These are phyloP conservation scores for Macadamia integrifolia DNA, from an alignment of 164 flowering plant genomes.

Conservation along the genomic window DNA sequence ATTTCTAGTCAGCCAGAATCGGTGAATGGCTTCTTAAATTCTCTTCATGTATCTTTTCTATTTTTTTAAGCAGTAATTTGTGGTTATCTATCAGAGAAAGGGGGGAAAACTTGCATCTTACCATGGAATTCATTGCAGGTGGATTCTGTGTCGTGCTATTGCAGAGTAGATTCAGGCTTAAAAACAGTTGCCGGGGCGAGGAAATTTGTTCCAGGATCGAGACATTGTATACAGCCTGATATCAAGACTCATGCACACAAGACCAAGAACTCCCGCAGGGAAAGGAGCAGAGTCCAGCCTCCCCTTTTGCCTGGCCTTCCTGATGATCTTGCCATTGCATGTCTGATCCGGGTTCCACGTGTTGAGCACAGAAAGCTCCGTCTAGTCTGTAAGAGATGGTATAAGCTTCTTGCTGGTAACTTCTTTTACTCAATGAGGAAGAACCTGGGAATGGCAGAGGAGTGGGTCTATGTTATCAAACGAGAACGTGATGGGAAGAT, in stretches of 20 bases:
- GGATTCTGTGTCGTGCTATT: slow-evolving; percentile 82
- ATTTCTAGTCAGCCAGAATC: too few species aligned
- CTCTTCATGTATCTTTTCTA: too few species aligned
- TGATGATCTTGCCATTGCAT: slow-evolving; percentile 95
- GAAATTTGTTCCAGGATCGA: slow-evolving; percentile 84
- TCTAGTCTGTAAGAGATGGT: slow-evolving; percentile 93
- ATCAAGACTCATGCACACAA: slow-evolving; percentile 74
- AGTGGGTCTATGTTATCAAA: slow-evolving; percentile 94
- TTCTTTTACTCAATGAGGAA: slow-evolving; percentile 80
- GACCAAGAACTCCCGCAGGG: slow-evolving; percentile 60
- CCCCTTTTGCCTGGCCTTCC: slow-evolving; percentile 96
- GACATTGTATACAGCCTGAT: slow-evolving; percentile 82
- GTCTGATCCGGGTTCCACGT: slow-evolving; percentile 88
- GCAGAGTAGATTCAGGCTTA: slow-evolving; percentile 80
- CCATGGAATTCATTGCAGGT: slow-evolving; percentile 47
- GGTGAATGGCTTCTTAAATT: too few species aligned
- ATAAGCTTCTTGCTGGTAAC: slow-evolving; percentile 69
- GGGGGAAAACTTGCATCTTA: neutral
- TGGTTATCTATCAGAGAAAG: neutral
- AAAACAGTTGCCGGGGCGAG: slow-evolving; percentile 87
- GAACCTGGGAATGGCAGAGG: slow-evolving; percentile 87
- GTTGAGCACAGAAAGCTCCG: slow-evolving; percentile 87
- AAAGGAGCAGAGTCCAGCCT: slow-evolving; percentile 61
- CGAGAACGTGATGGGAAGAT: slow-evolving; percentile 90
- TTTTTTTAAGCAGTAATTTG: too few species aligned